phyloP scores from a whole-genome alignment of 345 rosid genomes.

The Arabis alpina region DNA sequence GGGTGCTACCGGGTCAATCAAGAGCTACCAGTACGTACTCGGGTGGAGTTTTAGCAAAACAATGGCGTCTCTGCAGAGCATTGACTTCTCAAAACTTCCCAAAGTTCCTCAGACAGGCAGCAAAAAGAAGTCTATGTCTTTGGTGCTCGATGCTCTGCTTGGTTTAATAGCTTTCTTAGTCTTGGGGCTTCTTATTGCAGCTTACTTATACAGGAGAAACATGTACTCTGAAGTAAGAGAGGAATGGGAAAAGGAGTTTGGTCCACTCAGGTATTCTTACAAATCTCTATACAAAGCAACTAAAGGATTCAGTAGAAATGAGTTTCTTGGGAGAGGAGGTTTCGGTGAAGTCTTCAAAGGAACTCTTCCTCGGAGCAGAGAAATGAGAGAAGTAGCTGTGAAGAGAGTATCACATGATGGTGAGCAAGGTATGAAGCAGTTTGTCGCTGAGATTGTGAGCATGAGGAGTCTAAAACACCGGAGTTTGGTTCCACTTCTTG shows the following conservation, averaged over 20 bases:
- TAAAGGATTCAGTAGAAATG: constrained; percentile 56
- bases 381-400: constrained; percentile 53
- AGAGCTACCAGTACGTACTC: constrained; percentile 53
- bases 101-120: constrained; percentile 38
- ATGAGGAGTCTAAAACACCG: constrained; percentile 56
- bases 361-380: constrained; percentile 41
- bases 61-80: constrained; percentile 41
- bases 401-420: constrained; percentile 59
- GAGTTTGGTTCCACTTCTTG: constrained; percentile 58
- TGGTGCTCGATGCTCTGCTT: constrained; percentile 38
- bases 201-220: constrained; percentile 44
- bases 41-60: constrained; percentile 72
- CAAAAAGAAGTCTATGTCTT: constrained; percentile 10
- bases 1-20: constrained; percentile 51
- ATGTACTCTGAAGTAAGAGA: constrained; percentile 58
- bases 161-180: constrained; percentile 34
- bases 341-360: constrained; percentile 70
- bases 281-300: constrained; percentile 64
- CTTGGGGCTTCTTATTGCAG: constrained; percentile 28
- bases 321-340: constrained; percentile 64
- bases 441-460: constrained; percentile 52
- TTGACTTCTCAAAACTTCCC: constrained; percentile 59
- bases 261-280: constrained; percentile 59
- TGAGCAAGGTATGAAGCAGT: constrained; percentile 57
- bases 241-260: constrained; percentile 67